Percentiles rank a stretch among this genome's conserved stretches.
Evolutionary conservation across 1,284 basidiomycete genomes (phyloP).

Genomic region (Puccinia novopanici): DNA sequence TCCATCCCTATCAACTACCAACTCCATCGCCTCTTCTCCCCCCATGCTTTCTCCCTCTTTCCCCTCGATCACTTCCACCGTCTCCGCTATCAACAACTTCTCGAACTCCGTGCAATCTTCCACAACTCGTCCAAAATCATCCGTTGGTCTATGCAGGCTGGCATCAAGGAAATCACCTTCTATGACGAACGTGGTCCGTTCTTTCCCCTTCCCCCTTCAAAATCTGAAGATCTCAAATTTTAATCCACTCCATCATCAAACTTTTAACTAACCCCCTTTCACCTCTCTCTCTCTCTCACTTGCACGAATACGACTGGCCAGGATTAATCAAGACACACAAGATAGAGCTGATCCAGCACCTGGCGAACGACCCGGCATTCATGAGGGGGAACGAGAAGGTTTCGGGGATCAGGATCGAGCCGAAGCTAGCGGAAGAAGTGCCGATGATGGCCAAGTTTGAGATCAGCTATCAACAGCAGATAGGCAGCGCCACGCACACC

Average conservation of each 20-base stretch:
- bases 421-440: constrained; percentile 23
- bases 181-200: constrained; percentile 44
- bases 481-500: too few species aligned
- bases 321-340: constrained; percentile 28
- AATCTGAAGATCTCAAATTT: not conserved
- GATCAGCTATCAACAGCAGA: not conserved
- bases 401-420: constrained; percentile 5
- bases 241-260: not conserved
- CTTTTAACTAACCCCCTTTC: not conserved
- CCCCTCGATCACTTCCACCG: not conserved
- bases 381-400: constrained; percentile 19
- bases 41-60: not conserved
- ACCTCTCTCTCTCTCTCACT: not conserved
- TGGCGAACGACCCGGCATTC: not conserved
- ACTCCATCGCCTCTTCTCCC: constrained; percentile 2
- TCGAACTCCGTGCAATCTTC: constrained; percentile 8
- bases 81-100: not conserved
- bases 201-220: not conserved
- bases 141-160: constrained; percentile 18
- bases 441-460: constrained; percentile 21
- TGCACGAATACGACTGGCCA: not conserved
- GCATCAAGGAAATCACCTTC: constrained; percentile 34
- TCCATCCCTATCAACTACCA: constrained; percentile 33
- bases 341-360: constrained; percentile 1
- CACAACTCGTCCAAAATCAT: constrained; percentile 7